phyloP scores from a whole-genome alignment of 1,284 basidiomycete species.

The Takashimella tepidaria region DNA sequence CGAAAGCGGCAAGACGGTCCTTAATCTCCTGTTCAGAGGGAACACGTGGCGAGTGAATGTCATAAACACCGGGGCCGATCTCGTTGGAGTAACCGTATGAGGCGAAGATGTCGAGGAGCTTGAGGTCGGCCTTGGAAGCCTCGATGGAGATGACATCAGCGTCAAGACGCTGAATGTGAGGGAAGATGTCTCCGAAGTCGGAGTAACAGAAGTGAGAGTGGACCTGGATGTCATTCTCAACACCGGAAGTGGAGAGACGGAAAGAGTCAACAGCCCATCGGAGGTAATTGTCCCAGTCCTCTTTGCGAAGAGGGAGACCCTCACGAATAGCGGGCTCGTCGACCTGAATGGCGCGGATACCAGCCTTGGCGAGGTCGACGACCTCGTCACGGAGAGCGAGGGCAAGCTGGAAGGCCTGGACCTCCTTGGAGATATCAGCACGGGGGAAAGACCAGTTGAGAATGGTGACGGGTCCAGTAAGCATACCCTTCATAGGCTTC shows the following conservation, averaged over 20 bases:
- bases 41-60: slow-evolving; percentile 99
- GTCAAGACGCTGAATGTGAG: slow-evolving; percentile 93
- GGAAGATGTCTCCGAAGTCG: slow-evolving; percentile 94
- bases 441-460: slow-evolving; percentile 99
- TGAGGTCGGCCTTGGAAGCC: slow-evolving; percentile 96
- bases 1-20: slow-evolving; percentile 82
- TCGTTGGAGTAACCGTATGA: slow-evolving; percentile 94
- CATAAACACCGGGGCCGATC: slow-evolving; percentile 98
- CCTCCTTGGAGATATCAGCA: slow-evolving; percentile 91
- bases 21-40: slow-evolving; percentile 90
- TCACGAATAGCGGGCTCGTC: slow-evolving; percentile 99
- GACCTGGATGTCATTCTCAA: slow-evolving; percentile 84
- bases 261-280: slow-evolving; percentile 97
- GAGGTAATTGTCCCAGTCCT: slow-evolving; percentile 92
- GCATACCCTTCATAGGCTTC: slow-evolving; percentile 99
- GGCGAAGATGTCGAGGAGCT: slow-evolving; percentile 93
- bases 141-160: slow-evolving; percentile 99
- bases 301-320: slow-evolving; percentile 89
- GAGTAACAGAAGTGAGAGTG: slow-evolving; percentile 84
- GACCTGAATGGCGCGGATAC: slow-evolving; percentile 97
- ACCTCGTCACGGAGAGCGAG: slow-evolving; percentile 98
- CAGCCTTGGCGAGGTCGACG: slow-evolving; percentile 92
- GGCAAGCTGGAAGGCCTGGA: slow-evolving; percentile 98
- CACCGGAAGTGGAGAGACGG: slow-evolving; percentile 91
- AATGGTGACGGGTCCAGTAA: slow-evolving; percentile 93